Base-by-base conservation (phyloP, 768 basidiomycete genomes). In the Russula virescens region DNA sequence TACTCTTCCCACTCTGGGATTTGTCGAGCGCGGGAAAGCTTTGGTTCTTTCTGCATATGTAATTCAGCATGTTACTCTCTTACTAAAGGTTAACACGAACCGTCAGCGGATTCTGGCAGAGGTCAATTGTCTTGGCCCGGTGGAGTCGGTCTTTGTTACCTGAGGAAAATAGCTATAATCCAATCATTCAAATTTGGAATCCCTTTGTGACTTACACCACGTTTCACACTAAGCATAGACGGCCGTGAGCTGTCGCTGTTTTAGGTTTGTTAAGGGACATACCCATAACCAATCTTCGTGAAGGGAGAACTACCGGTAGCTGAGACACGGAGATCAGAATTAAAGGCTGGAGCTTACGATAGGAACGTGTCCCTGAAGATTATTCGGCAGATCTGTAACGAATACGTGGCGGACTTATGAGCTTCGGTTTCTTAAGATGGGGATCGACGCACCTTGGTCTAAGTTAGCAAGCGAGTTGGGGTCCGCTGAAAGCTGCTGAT, bases 1-100 rank as follows among this genome's bases (percentile, higher is more conserved):
- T 98, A 98, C 53, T 83, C 83, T 65, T 96, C 94, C 97, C 97
- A 99, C 71, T 98, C 97, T 0, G 97, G 96, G 56, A 98, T 97
- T 69, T 94, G 86, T 42, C 95, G 84, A 4, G 97, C 97, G 25
- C 97, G 85, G 4, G 87, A 83, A 6, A 98, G 81, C 73, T 98
- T 99, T 6, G 95, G 95, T 71, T 98, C 97, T 86, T 98, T 97
- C 91, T 97, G 77, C 71, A 61, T 31, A n/a, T 5, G 13, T 1
- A 45, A 4, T 16, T 25, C n/a, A 46, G 14, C 11, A 5, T 38
- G 25, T 28, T 51, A 3, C 34, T 14, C 7, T 5, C 11, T 42
- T 40, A 19, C 26, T 42, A 35, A 34, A 21, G 23, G 28, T 6
- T 51, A 18, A 13, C 28, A 78, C 85, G 63, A 57, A 94, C 94